Evolutionary conservation across 495 filamentous ascomycete species (phyloP).

Genomic region (Chaetomidium leptoderma): DNA sequence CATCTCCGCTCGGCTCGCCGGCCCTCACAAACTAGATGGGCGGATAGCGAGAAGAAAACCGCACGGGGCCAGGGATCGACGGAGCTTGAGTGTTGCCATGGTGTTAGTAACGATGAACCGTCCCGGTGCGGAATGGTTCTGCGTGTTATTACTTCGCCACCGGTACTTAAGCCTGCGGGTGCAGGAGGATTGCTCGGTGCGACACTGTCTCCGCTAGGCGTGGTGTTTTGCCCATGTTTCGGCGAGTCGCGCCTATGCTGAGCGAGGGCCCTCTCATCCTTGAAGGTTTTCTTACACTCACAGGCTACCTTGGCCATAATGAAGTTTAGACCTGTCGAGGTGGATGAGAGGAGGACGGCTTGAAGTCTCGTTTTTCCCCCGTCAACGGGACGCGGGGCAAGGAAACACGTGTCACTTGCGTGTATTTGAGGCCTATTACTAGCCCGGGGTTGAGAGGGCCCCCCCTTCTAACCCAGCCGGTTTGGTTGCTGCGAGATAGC

Average conservation of each 20-base stretch:
- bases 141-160: neutral
- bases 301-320: neutral
- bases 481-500: no score
- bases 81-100: neutral
- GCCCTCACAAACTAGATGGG: neutral
- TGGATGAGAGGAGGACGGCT: neutral
- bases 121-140: neutral
- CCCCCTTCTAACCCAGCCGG: no score
- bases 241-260: neutral
- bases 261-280: neutral
- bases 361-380: neutral
- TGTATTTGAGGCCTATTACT: no score
- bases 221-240: no score
- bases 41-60: neutral
- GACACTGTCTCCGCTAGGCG: no score
- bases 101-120: neutral
- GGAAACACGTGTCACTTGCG: no score
- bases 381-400: neutral
- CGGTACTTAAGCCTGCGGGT: no score
- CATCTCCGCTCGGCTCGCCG: neutral
- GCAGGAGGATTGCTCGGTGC: no score
- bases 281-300: neutral
- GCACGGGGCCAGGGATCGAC: neutral
- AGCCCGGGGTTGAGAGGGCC: no score
- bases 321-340: neutral